Conservation (phyloP, 768 basidiomycete genomes). For the Porphyrellus cyaneotinctus region DNA sequence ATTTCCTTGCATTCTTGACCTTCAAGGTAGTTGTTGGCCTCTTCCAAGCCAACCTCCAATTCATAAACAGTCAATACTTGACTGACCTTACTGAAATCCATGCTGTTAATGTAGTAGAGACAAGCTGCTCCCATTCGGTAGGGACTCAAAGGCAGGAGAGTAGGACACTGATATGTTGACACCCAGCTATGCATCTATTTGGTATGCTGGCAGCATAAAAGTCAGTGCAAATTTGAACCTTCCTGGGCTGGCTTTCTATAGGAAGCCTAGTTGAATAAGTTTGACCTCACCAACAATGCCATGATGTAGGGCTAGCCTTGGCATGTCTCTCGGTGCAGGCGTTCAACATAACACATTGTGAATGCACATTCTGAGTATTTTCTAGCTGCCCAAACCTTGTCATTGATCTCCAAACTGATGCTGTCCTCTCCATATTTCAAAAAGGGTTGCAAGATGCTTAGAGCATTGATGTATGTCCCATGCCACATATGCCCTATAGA, state of each 20-base stretch:
- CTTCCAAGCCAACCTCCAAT: no score
- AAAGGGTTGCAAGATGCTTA: slow-evolving; percentile 63
- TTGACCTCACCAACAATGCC: slow-evolving; percentile 69
- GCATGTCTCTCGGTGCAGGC: slow-evolving; percentile 72
- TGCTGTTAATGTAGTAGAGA: no score
- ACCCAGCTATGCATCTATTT: no score
- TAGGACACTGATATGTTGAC: no score
- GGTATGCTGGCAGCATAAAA: no score
- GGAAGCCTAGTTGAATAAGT: slow-evolving; percentile 77
- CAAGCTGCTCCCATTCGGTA: no score
- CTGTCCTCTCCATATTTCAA: slow-evolving; percentile 62
- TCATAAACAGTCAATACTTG: no score
- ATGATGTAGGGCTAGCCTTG: slow-evolving; percentile 76
- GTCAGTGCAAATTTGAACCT: no score
- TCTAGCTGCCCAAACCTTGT: slow-evolving; percentile 71
- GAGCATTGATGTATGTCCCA: slow-evolving; percentile 54
- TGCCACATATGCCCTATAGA: background rate
- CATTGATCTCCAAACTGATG: slow-evolving; percentile 70
- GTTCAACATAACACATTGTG: slow-evolving; percentile 60
- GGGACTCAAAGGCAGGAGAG: no score
- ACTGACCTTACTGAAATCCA: no score
- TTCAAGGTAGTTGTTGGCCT: no score
- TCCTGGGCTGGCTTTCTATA: slow-evolving; percentile 61
- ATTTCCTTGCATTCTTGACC: no score
- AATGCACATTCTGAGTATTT: slow-evolving; percentile 68